Evolutionary conservation across 768 basidiomycete genomes (phyloP).

Genomic region (Suillus occidentalis): DNA sequence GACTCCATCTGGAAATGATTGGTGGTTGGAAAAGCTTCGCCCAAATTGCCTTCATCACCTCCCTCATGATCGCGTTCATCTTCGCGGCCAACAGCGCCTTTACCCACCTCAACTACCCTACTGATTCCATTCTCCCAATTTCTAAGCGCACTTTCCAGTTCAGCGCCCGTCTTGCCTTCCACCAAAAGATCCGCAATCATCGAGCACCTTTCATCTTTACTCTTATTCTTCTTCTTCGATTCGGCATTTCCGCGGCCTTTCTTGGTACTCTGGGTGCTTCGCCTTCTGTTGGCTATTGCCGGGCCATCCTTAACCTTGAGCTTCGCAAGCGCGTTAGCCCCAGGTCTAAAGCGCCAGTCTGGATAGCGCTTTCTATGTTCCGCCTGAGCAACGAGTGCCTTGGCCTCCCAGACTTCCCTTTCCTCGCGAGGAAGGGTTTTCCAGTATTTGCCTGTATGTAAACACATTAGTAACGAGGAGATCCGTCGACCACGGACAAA

Average conservation of each 20-base stretch:
- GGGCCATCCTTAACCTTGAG: slow-evolving; percentile 43
- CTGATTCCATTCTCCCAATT: slow-evolving; percentile 39
- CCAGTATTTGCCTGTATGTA: slow-evolving; percentile 64
- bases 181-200: slow-evolving; percentile 68
- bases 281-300: slow-evolving; percentile 27
- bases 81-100: slow-evolving; percentile 7
- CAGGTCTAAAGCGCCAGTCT: slow-evolving; percentile 80
- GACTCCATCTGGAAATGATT: slow-evolving; percentile 12
- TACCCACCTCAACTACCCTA: slow-evolving; percentile 9
- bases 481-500: slow-evolving; percentile 21
- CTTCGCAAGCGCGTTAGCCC: slow-evolving; percentile 44
- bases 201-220: slow-evolving; percentile 54
- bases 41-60: slow-evolving; percentile 25
- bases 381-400: slow-evolving; percentile 66
- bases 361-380: slow-evolving; percentile 76
- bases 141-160: slow-evolving; percentile 59
- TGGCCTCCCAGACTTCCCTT: slow-evolving; percentile 74
- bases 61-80: slow-evolving; percentile 11
- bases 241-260: slow-evolving; percentile 32
- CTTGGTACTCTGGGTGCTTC: slow-evolving; percentile 27
- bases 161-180: slow-evolving; percentile 64
- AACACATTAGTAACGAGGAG: neutral
- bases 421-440: slow-evolving; percentile 66
- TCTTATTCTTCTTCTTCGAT: slow-evolving; percentile 28
- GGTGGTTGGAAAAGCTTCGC: slow-evolving; percentile 17